Conservation (phyloP, 2,329 filamentous ascomycete species). For the Claviceps pazoutovae region DNA sequence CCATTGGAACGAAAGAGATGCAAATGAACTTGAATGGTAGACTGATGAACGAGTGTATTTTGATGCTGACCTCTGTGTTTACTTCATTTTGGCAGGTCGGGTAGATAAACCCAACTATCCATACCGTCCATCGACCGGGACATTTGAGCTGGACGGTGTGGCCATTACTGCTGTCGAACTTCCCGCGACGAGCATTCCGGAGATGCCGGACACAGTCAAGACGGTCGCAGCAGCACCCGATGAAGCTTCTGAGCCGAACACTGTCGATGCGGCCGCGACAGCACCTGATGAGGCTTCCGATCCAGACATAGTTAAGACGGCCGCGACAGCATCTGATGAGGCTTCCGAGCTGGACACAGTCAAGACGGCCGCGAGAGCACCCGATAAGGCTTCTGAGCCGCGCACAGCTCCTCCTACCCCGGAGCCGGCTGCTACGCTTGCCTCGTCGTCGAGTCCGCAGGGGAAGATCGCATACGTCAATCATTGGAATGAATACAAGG, state of each 20-base stretch:
- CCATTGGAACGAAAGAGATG: background rate
- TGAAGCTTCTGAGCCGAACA: background rate
- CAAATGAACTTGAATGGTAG: background rate
- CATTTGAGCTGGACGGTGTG: conserved; percentile 26
- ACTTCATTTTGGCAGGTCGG: conserved; percentile 15
- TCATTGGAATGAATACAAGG: conserved; percentile 21
- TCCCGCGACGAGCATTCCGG: conserved; percentile 13
- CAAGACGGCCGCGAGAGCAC: background rate
- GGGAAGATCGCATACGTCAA: conserved; percentile 20
- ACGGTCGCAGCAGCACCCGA: background rate
- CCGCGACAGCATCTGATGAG: background rate
- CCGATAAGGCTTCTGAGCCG: background rate
- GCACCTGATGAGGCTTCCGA: conserved; percentile 1
- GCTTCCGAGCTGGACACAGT: background rate
- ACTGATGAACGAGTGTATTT: too few relatives aligned
- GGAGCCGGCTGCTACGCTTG: conserved; percentile 23
- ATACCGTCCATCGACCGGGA: conserved; percentile 13
- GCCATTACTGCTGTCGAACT: conserved; percentile 19
- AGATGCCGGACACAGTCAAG: background rate
- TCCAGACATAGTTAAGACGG: background rate
- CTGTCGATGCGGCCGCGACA: background rate
- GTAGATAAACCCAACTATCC: conserved; percentile 17
- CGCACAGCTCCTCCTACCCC: background rate
- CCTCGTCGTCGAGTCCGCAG: conserved; percentile 16
- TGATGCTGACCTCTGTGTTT: background rate